A percentile compares a stretch with the other conserved stretches of the same genome.
phyloP scores from a whole-genome alignment of 345 rosid species.

The Boechera stricta region DNA sequence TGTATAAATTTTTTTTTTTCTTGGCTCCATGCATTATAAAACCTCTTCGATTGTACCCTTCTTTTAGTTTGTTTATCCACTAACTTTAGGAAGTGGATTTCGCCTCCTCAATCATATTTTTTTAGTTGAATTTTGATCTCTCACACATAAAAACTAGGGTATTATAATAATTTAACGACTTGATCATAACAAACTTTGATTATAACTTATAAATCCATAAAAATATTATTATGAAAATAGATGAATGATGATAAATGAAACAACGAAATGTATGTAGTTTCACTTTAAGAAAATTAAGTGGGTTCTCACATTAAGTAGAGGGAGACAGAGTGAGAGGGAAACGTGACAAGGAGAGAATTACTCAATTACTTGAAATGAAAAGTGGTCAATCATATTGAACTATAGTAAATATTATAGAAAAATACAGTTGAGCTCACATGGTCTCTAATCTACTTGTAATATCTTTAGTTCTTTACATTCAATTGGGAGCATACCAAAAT shows the following conservation, averaged over 20 bases:
- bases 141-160: background rate
- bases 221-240: background rate
- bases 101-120: constrained; percentile 34
- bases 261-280: background rate
- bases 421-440: constrained; percentile 23
- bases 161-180: background rate
- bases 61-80: background rate
- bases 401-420: background rate
- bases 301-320: background rate
- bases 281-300: background rate
- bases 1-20: background rate
- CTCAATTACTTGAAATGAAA: constrained; percentile 15
- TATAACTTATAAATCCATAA: background rate
- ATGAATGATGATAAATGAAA: background rate
- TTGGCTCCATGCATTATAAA: constrained; percentile 13
- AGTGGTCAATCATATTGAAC: constrained; percentile 18
- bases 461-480: background rate
- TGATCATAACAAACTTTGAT: background rate
- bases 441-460: constrained; percentile 29
- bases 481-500: constrained; percentile 20
- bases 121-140: background rate
- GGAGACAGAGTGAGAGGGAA: background rate
- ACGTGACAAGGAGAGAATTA: background rate
- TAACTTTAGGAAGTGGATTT: constrained; percentile 56
- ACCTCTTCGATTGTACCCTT: background rate